A percentile compares a stretch with the other conserved stretches of the same genome.
These are phyloP conservation scores for Dentipellis fragilis DNA, from an alignment of 768 basidiomycete genomes.

Conservation along the genomic window DNA sequence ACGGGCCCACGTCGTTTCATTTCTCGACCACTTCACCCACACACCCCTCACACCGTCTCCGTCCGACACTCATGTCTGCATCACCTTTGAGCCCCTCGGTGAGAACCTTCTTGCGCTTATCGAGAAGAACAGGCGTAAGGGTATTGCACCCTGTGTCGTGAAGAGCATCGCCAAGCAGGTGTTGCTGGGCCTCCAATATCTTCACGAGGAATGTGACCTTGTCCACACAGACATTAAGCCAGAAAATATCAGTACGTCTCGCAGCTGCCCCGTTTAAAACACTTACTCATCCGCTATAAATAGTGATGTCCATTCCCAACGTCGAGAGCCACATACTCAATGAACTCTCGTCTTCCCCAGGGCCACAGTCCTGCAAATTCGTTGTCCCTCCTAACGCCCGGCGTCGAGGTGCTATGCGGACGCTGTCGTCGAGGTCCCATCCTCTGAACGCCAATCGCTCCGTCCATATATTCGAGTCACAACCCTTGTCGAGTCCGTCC, in stretches of 20 bases:
- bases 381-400: slow-evolving; percentile 65
- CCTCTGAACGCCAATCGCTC: slow-evolving; percentile 42
- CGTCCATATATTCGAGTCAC: slow-evolving; percentile 77
- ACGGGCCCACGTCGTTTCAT: slow-evolving; percentile 72
- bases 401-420: slow-evolving; percentile 43
- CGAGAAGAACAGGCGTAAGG: slow-evolving; percentile 72
- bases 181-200: slow-evolving; percentile 80
- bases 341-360: slow-evolving; percentile 57
- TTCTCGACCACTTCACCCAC: slow-evolving; percentile 85
- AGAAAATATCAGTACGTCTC: slow-evolving; percentile 81
- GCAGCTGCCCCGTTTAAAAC: not conserved
- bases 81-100: slow-evolving; percentile 82
- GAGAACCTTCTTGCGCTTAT: slow-evolving; percentile 69
- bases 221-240: slow-evolving; percentile 94
- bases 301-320: slow-evolving; percentile 80
- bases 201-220: slow-evolving; percentile 86
- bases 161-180: slow-evolving; percentile 82
- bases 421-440: slow-evolving; percentile 20
- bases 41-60: slow-evolving; percentile 15
- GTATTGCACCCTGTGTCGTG: slow-evolving; percentile 73
- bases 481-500: slow-evolving; percentile 54
- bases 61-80: slow-evolving; percentile 60
- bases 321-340: slow-evolving; percentile 62
- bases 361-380: slow-evolving; percentile 71
- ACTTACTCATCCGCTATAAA: not conserved